Evolutionary conservation across 2,329 filamentous ascomycete species (phyloP).

Genomic region (Cladophialophora carrionii): DNA sequence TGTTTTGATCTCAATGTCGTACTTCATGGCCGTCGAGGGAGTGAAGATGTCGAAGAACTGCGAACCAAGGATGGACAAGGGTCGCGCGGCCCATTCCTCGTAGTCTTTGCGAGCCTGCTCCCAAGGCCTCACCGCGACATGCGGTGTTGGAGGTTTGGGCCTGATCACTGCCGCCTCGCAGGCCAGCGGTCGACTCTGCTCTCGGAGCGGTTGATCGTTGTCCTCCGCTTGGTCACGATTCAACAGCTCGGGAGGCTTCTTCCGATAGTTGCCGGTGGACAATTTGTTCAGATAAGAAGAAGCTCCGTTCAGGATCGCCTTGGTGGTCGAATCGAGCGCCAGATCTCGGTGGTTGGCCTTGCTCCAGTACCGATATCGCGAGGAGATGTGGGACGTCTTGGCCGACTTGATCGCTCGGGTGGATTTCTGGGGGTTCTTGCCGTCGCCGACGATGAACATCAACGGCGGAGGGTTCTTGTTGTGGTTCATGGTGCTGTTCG

Average conservation of each 20-base stretch:
- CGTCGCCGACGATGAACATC: slow-evolving; percentile 26
- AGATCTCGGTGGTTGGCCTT: slow-evolving; percentile 23
- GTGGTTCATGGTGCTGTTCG: slow-evolving; percentile 13
- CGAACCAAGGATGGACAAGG: slow-evolving; percentile 15
- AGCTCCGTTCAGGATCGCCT: slow-evolving; percentile 21
- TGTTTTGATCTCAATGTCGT: slow-evolving; percentile 22
- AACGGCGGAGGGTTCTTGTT: slow-evolving; percentile 20
- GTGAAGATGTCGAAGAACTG: slow-evolving; percentile 29
- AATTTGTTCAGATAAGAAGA: slow-evolving; percentile 11
- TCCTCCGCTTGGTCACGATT: slow-evolving; percentile 2
- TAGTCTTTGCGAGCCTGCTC: slow-evolving; percentile 4
- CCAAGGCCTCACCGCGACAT: slow-evolving; percentile 9
- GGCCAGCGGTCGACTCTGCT: background rate
- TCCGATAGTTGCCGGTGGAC: slow-evolving; percentile 5
- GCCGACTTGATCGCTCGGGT: slow-evolving; percentile 14
- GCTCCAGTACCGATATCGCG: slow-evolving; percentile 23
- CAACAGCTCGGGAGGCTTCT: background rate
- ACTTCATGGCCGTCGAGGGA: slow-evolving; percentile 4
- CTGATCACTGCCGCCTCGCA: background rate
- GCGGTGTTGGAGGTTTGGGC: background rate
- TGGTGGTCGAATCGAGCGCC: slow-evolving; percentile 22
- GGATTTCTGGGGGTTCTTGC: slow-evolving; percentile 7
- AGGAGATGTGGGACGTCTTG: slow-evolving; percentile 25
- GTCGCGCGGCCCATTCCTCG: slow-evolving; percentile 13
- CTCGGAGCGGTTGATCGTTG: background rate